Evolutionary conservation across 352 stramenopile genomes (phyloP).

Genomic region (Phytopythium ostracodes): DNA sequence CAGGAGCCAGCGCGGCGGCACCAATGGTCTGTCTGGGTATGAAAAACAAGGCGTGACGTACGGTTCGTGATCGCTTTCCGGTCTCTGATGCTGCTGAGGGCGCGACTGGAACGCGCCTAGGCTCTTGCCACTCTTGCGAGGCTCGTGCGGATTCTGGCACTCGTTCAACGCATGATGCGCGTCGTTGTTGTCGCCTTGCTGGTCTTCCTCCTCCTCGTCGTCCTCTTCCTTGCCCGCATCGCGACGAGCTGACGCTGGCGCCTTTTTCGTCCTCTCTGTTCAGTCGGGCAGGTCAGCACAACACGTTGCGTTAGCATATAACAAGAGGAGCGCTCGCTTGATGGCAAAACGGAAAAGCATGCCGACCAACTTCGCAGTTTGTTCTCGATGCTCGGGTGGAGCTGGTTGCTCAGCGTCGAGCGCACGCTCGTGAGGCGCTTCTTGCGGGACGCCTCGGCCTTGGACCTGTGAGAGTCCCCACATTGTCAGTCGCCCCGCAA

Average conservation of each 20-base stretch:
- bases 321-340: not conserved
- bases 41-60: not conserved
- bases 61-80: slow-evolving; percentile 9
- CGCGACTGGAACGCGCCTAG: not conserved
- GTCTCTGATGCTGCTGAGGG: not conserved
- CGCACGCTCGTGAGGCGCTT: slow-evolving; percentile 71
- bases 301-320: slow-evolving; percentile 1
- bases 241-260: slow-evolving; percentile 17
- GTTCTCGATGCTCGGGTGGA: slow-evolving; percentile 53
- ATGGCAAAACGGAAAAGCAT: not conserved
- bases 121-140: not conserved
- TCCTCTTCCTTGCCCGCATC: not conserved
- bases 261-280: slow-evolving; percentile 36
- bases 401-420: slow-evolving; percentile 73
- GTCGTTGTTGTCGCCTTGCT: slow-evolving; percentile 20
- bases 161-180: slow-evolving; percentile 7
- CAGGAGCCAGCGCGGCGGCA: not conserved
- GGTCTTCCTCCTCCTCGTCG: slow-evolving; percentile 3
- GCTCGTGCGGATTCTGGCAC: not conserved
- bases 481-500: not conserved
- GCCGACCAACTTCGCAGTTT: slow-evolving; percentile 60
- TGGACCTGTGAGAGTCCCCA: slow-evolving; percentile 32
- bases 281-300: not conserved
- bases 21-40: not conserved
- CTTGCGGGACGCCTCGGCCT: slow-evolving; percentile 59